phyloP scores from a whole-genome alignment of 495 filamentous ascomycete species.

The Platismatia glauca region DNA sequence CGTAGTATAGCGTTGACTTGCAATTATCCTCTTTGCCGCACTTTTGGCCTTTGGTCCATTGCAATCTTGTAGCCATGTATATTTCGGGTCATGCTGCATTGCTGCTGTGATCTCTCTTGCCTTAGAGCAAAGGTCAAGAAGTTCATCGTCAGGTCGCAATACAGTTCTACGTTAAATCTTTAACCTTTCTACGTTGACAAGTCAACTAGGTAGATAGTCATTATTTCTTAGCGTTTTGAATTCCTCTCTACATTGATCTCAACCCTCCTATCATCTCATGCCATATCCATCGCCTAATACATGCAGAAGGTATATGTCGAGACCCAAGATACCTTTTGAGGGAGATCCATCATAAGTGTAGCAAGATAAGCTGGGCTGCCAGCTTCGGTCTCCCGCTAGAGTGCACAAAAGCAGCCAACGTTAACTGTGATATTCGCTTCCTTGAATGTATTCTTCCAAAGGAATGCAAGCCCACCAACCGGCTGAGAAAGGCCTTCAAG shows the following conservation, averaged over 20 bases:
- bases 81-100: background rate
- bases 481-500: background rate
- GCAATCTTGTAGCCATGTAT: slow-evolving; percentile 29
- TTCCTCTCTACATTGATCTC: slow-evolving; percentile 24
- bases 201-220: too few relatives aligned
- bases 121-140: background rate
- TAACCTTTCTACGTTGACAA: too few relatives aligned
- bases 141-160: background rate
- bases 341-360: slow-evolving; percentile 15
- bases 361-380: slow-evolving; percentile 23
- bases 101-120: background rate
- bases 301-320: slow-evolving; percentile 19
- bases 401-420: slow-evolving; percentile 8
- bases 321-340: slow-evolving; percentile 18
- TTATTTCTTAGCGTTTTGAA: background rate
- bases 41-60: slow-evolving; percentile 47
- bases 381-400: slow-evolving; percentile 15
- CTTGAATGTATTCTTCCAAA: background rate
- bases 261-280: slow-evolving; percentile 19
- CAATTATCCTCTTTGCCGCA: slow-evolving; percentile 56
- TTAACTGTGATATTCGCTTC: background rate
- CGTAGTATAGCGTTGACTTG: slow-evolving; percentile 49
- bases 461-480: background rate
- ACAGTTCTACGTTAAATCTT: background rate
- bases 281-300: slow-evolving; percentile 19